Percentiles rank a stretch among this genome's conserved stretches.
phyloP scores from a whole-genome alignment of 257 asterid species.

The Fraxinus anomala region DNA sequence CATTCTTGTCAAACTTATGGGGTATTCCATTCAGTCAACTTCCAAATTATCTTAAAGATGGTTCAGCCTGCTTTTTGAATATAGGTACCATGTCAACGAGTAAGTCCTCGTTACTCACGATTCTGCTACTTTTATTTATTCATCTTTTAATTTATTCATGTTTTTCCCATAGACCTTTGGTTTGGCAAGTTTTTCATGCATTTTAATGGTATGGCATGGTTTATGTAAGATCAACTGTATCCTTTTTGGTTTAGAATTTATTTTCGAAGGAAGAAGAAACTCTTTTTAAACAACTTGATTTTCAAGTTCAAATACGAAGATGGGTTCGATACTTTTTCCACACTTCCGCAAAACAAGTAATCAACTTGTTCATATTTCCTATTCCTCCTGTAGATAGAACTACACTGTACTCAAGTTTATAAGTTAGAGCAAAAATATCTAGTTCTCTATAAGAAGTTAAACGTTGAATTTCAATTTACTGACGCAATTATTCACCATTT shows the following conservation, averaged over 20 bases:
- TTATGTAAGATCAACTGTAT: background rate
- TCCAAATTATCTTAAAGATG: slow-evolving; percentile 79
- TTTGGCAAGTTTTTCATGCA: background rate
- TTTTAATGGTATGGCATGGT: background rate
- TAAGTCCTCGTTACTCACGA: slow-evolving; percentile 39
- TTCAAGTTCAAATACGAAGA: background rate
- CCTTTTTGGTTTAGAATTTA: background rate
- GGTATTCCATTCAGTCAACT: slow-evolving; percentile 86
- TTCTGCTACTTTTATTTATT: background rate
- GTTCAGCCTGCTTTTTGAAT: slow-evolving; percentile 96
- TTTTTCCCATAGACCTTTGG: background rate
- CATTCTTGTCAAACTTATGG: slow-evolving; percentile 89
- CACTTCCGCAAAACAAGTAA: background rate
- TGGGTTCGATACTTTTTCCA: background rate
- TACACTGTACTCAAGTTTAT: background rate
- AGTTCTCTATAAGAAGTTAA: background rate
- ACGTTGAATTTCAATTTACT: background rate
- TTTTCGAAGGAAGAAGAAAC: background rate
- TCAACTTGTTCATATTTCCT: background rate
- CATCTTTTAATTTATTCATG: background rate
- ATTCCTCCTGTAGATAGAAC: background rate
- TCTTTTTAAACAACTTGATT: background rate
- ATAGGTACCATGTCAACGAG: slow-evolving; percentile 65
- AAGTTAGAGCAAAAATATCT: too few species aligned
- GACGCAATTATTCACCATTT: background rate